A percentile compares a stretch with the other conserved stretches of the same genome.
These are phyloP conservation scores for Pleurotus giganteus DNA, from an alignment of 768 basidiomycete genomes.

Conservation along the genomic window DNA sequence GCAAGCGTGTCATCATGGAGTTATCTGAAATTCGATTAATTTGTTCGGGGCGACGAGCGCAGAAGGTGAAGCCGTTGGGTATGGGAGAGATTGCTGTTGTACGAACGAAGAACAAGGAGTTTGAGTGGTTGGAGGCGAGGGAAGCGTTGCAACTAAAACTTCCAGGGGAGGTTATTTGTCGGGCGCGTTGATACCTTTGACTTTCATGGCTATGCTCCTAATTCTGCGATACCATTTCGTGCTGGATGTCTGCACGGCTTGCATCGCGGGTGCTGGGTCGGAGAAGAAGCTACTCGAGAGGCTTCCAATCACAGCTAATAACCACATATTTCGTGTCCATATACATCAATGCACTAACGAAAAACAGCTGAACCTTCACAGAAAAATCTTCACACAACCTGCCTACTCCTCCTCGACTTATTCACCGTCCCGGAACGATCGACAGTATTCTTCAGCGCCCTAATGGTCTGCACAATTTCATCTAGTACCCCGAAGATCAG, in stretches of 20 bases:
- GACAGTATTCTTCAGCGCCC: conserved; percentile 57
- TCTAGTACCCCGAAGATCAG: conserved; percentile 31
- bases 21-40: conserved; percentile 70
- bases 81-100: conserved; percentile 94
- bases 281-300: too few species aligned
- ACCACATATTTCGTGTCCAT: too few species aligned
- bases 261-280: too few species aligned
- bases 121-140: conserved; percentile 89
- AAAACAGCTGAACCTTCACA: too few species aligned
- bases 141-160: conserved; percentile 81
- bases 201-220: too few species aligned
- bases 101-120: conserved; percentile 62
- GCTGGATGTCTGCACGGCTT: too few species aligned
- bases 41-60: conserved; percentile 79
- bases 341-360: not conserved
- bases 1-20: conserved; percentile 76
- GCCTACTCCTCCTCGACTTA: conserved; percentile 62
- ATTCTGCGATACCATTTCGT: too few species aligned
- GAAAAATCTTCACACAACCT: conserved; percentile 35
- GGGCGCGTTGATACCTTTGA: conserved; percentile 56
- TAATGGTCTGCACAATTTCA: conserved; percentile 78
- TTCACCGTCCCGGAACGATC: conserved; percentile 66
- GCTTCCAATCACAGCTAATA: too few species aligned
- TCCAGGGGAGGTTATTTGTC: conserved; percentile 84
- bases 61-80: conserved; percentile 78